Conservation (phyloP, 108 stramenopile genomes). For the Pseudonitzschia pungens region DNA sequence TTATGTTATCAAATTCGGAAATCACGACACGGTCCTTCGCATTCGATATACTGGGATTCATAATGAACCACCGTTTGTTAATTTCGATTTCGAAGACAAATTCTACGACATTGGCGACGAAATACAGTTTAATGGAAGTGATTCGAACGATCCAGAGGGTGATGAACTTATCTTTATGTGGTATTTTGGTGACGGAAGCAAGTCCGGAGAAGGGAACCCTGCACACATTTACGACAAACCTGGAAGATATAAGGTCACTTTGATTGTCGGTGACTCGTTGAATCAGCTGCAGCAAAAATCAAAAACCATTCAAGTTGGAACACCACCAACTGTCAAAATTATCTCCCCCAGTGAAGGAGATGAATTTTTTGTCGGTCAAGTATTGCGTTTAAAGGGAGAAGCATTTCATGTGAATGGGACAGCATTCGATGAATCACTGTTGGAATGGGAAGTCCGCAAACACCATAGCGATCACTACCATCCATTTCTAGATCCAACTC, state of each 20-base stretch:
- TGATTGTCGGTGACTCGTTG: slow-evolving; percentile 23
- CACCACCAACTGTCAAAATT: slow-evolving; percentile 16
- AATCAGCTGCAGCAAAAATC: slow-evolving; percentile 8
- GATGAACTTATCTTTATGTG: slow-evolving; percentile 26
- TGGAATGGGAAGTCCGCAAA: slow-evolving; percentile 33
- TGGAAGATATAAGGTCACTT: slow-evolving; percentile 19
- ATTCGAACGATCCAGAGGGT: slow-evolving; percentile 34
- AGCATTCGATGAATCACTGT: slow-evolving; percentile 10
- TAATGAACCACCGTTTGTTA: not conserved
- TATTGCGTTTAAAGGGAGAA: slow-evolving; percentile 23
- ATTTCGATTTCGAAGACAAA: slow-evolving; percentile 3
- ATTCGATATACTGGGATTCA: slow-evolving; percentile 15
- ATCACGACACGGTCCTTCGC: slow-evolving; percentile 6
- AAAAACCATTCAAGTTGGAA: slow-evolving; percentile 12
- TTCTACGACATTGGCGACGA: slow-evolving; percentile 1
- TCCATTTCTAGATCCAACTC: not conserved
- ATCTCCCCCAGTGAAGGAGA: slow-evolving; percentile 11
- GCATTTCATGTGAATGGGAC: slow-evolving; percentile 14
- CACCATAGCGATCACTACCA: slow-evolving; percentile 2
- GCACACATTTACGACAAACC: slow-evolving; percentile 14
- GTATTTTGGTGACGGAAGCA: slow-evolving; percentile 31
- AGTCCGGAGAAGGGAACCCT: slow-evolving; percentile 1
- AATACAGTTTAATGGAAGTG: slow-evolving; percentile 34
- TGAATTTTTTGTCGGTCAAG: slow-evolving; percentile 31
- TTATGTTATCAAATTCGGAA: not conserved